phyloP scores from a whole-genome alignment of 441 rosid genomes.

The Arabidopsis lyrata region DNA sequence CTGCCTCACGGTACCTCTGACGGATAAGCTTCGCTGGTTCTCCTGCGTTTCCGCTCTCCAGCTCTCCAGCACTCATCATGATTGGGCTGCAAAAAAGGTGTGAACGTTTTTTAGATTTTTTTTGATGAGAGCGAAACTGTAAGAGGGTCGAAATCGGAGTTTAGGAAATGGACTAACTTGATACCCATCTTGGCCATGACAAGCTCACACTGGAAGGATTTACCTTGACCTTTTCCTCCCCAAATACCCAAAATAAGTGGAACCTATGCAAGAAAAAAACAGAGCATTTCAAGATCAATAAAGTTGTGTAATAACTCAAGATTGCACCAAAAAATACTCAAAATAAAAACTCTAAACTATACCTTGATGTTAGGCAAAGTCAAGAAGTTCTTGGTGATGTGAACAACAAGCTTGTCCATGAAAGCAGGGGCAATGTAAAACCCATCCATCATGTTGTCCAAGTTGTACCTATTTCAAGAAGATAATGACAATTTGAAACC shows the following conservation, averaged over 20 bases:
- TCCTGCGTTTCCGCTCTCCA: conserved; percentile 98
- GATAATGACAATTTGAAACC: conserved; percentile 3
- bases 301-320: conserved; percentile 29
- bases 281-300: conserved; percentile 20
- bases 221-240: conserved; percentile 99
- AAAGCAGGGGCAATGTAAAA: conserved; percentile 93
- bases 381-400: conserved; percentile 97
- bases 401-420: conserved; percentile 98
- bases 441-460: conserved; percentile 87
- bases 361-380: conserved; percentile 92
- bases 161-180: conserved; percentile 57
- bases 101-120: background rate
- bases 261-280: conserved; percentile 51
- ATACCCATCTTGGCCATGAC: conserved; percentile 98
- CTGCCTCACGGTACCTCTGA: conserved; percentile 98
- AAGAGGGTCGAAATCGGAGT: background rate
- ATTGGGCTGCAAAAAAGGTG: conserved; percentile 71
- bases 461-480: conserved; percentile 56
- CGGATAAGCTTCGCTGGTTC: conserved; percentile 97
- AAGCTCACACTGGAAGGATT: conserved; percentile 97
- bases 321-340: background rate
- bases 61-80: conserved; percentile 99
- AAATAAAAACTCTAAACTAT: background rate
- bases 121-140: background rate
- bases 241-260: conserved; percentile 97